These are phyloP conservation scores for Candida argentea DNA, from an alignment of 805 yeast genomes.

Conservation along the genomic window DNA sequence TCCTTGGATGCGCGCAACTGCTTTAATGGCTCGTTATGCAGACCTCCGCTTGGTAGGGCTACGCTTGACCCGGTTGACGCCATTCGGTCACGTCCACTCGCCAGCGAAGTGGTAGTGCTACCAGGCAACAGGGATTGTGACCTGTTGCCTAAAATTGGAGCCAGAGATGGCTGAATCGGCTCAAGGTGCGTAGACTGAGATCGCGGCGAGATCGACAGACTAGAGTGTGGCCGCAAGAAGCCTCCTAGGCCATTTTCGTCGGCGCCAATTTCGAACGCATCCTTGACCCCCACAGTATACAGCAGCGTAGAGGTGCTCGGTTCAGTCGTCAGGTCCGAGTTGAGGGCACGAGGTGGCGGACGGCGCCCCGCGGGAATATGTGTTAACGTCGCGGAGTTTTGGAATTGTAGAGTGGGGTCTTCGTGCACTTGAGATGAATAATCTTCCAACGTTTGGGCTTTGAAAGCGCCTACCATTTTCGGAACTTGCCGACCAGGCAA, in stretches of 20 bases:
- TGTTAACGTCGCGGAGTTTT: no score
- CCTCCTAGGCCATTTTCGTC: background rate
- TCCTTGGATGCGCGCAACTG: conserved; percentile 80
- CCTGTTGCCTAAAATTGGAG: background rate
- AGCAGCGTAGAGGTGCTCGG: conserved; percentile 2
- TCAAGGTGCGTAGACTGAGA: conserved; percentile 1
- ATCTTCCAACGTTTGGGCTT: conserved; percentile 6
- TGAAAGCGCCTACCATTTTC: conserved; percentile 8
- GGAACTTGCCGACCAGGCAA: conserved; percentile 10
- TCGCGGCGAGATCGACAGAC: background rate
- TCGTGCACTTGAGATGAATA: no score
- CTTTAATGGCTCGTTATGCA: conserved; percentile 60
- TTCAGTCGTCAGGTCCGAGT: background rate
- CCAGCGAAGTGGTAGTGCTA: background rate
- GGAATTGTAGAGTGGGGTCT: no score
- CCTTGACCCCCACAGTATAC: conserved; percentile 3
- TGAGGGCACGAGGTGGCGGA: background rate
- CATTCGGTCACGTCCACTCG: background rate
- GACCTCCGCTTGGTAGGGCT: conserved; percentile 9
- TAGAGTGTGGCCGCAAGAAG: no score
- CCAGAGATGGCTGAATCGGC: conserved; percentile 2
- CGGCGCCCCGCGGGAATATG: conserved; percentile 4
- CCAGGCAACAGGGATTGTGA: background rate
- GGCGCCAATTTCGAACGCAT: conserved; percentile 3
- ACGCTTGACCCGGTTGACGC: conserved; percentile 1